phyloP scores from a whole-genome alignment of 768 basidiomycete genomes.

The Russula sp. region DNA sequence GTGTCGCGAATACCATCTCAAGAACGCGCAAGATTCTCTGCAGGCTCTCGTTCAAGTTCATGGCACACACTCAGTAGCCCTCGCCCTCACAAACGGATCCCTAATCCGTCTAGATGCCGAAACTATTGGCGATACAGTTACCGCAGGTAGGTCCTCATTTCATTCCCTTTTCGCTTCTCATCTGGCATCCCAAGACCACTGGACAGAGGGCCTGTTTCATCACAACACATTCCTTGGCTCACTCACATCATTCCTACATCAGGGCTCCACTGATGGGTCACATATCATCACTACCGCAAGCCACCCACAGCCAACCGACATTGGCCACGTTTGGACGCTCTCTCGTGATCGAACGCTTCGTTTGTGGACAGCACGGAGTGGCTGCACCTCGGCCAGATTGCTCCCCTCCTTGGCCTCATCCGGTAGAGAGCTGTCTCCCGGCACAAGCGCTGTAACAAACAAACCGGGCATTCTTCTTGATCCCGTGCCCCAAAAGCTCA shows the following conservation, averaged over 20 bases:
- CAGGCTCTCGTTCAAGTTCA: constrained; percentile 50
- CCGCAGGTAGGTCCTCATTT: constrained; percentile 47
- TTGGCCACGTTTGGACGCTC: constrained; percentile 73
- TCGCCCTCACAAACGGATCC: constrained; percentile 55
- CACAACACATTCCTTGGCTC: constrained; percentile 63
- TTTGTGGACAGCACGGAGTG: constrained; percentile 74
- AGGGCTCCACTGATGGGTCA: constrained; percentile 41
- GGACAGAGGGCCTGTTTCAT: constrained; percentile 60
- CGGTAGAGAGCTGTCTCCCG: constrained; percentile 32
- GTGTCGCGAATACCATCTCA: constrained; percentile 62
- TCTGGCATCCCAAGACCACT: constrained; percentile 47
- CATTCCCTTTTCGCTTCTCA: background rate
- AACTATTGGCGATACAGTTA: constrained; percentile 44
- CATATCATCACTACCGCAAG: constrained; percentile 69
- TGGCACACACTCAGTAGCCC: constrained; percentile 57
- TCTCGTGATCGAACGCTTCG: constrained; percentile 82
- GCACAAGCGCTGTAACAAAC: constrained; percentile 29
- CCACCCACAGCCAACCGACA: constrained; percentile 69
- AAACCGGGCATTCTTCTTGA: constrained; percentile 49
- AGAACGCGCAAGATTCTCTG: constrained; percentile 39
- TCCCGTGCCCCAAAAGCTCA: constrained; percentile 52
- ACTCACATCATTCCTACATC: constrained; percentile 55
- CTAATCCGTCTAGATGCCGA: constrained; percentile 67
- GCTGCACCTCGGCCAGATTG: constrained; percentile 60
- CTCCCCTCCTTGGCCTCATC: constrained; percentile 36